A percentile compares a stretch with the other conserved stretches of the same genome.
Evolutionary conservation across 164 flowering plant species (phyloP).

Genomic region (Kingdonia uniflora): DNA sequence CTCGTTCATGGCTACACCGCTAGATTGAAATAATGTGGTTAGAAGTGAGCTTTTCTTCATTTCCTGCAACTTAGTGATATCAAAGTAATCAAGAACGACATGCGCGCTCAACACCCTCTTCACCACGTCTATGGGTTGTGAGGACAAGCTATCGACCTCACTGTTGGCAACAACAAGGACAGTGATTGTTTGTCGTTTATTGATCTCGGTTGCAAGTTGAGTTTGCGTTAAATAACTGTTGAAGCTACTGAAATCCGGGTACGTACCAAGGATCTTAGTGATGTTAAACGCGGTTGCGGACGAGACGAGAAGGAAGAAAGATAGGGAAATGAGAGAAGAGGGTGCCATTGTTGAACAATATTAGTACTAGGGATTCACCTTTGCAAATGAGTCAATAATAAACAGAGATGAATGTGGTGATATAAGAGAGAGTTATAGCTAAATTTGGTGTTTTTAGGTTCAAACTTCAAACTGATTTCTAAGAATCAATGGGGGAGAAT

Average conservation of each 20-base stretch:
- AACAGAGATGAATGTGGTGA: neutral
- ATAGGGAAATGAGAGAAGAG: slow-evolving; percentile 10
- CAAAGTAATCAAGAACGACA: slow-evolving; percentile 60
- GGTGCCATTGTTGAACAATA: slow-evolving; percentile 4
- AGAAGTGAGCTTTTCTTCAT: slow-evolving; percentile 21
- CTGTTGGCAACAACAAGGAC: slow-evolving; percentile 44
- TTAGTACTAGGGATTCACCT: slow-evolving; percentile 12
- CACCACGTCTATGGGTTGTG: slow-evolving; percentile 16
- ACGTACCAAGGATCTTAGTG: slow-evolving; percentile 33
- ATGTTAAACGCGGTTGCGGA: slow-evolving; percentile 41
- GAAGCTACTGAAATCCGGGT: slow-evolving; percentile 38
- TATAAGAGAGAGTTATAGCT: neutral
- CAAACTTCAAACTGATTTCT: neutral
- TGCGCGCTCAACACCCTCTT: slow-evolving; percentile 41
- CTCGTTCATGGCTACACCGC: slow-evolving; percentile 27
- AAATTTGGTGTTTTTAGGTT: neutral
- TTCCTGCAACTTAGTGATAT: slow-evolving; percentile 25
- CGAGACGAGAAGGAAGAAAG: slow-evolving; percentile 19
- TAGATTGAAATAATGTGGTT: slow-evolving; percentile 53
- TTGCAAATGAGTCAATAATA: neutral
- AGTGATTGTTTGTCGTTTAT: slow-evolving; percentile 47
- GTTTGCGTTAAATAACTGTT: slow-evolving; percentile 42
- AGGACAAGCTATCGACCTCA: slow-evolving; percentile 20
- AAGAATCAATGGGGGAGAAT: neutral
- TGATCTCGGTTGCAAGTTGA: slow-evolving; percentile 33